Evolutionary conservation across 345 rosid species (phyloP), one percentile per base, ranked within the genome.

Genomic region (Turritis glabra): DNA sequence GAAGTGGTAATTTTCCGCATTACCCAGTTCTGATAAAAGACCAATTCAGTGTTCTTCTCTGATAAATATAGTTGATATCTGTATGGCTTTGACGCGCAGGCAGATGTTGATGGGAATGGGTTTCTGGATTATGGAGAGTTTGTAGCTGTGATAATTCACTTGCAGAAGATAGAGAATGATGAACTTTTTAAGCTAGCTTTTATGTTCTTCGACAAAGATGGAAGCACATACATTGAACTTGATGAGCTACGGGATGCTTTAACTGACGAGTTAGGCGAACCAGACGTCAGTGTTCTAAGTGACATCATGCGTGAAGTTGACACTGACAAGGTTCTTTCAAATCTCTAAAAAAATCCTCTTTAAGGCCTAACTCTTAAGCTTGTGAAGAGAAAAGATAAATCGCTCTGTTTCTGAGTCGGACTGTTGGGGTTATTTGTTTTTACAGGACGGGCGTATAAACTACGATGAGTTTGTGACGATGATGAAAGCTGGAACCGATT

Each of bases 401-500:
- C 21, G 8, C 19, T 64, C 75, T 48, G 52, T 52, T 58, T 67
- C 72, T 58, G 13, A 72, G 19, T 25, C 17, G 11, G 17, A 22
- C n/a, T 41, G 40, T 55, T 52, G 44, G 50, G 63, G 1, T n/a
- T 57, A 17, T 38, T 66, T 30, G 73, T 65, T 44, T 40, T 55
- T 58, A 19, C 88, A 94, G 97, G 98, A 94, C 3, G 96, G 96
- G 37, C 72, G 84, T 26, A 90, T 94, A 69, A 90, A 95, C 80
- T 94, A 94, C 25, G 97, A 94, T 19, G 98, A 94, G 80, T 94
- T 94, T 80, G 96, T 87, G 60, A 84, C 88, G 2, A 91, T 94
- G 98, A 94, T 94, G 98, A 94, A 91, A 91, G 77, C 98, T 5
- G 98, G 98, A 79, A 94, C 98, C 0, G 98, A 94, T 53, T 94